Evolutionary conservation across 495 filamentous ascomycete species (phyloP), one percentile per base, ranked within the genome.

Genomic region (Podospora sp.): DNA sequence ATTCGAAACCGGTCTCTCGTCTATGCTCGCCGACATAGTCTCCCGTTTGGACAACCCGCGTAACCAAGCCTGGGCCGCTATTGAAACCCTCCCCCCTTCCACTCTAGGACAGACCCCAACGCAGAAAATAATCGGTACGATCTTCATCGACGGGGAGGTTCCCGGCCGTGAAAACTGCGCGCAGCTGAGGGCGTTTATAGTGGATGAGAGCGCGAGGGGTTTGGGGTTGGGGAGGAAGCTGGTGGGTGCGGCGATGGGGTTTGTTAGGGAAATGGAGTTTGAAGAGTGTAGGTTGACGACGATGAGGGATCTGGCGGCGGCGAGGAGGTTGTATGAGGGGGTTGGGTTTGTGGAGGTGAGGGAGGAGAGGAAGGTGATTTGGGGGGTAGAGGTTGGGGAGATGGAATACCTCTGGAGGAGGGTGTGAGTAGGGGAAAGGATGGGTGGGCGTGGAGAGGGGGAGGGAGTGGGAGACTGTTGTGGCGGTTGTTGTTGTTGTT

Each of bases 71-170:
- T 80, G 73, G 73, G 59, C 67, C 6, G 76, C 75, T 6, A 65
- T 77, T 2, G 16, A 72, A 18, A 62, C 60, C 4, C 58, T 56
- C 2, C 36, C 2, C 36, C 66, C 1, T 22, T 52, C 0, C 52
- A n/a, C 26, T 33, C 29, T 33, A 8, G 29, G 36, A 49, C 25
- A 40, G 27, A 0, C 2, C 6, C 53, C 50, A 52, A 0, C 0
- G 25, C 57, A 73, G 56, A 68, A 67, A 1, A 76, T 74, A 33
- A 69, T 74, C 1, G 76, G 76, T 7, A 69, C 70, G 25, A 56
- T 78, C 25, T 78, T 65, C n/a, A 63, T 78, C 35, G 70, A 78
- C 49, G 75, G 73, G 14, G 69, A 78, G 65, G 22, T 2, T 36
- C 36, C 26, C 8, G 51, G 46, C 1, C 29, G 27, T 40, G 70